Percentiles rank a stretch among this genome's conserved stretches.
These are phyloP conservation scores for Anethum foeniculum DNA, from an alignment of 140 eudicot species.

Conservation along the genomic window DNA sequence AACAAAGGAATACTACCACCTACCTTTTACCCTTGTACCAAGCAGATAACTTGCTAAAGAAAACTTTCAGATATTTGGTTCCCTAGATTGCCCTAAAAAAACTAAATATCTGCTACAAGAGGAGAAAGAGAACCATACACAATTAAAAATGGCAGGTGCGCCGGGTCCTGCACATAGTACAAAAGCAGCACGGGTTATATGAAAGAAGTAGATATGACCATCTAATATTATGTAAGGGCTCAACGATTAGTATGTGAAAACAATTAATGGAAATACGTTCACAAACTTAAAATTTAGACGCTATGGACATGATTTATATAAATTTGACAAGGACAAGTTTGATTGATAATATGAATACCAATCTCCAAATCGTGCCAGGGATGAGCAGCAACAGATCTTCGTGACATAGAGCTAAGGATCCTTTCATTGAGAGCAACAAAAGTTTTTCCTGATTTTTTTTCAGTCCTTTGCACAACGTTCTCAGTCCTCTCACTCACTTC, in stretches of 20 bases:
- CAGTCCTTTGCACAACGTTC: constrained; percentile 15
- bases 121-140: constrained; percentile 45
- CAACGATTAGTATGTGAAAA: neutral
- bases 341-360: constrained; percentile 28
- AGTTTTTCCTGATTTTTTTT: constrained; percentile 26
- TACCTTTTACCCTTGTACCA: neutral
- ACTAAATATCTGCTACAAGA: neutral
- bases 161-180: constrained; percentile 76
- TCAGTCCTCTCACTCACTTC: constrained; percentile 14
- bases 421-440: constrained; percentile 73
- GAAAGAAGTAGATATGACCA: neutral
- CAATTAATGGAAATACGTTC: neutral
- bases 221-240: neutral
- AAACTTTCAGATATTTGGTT: neutral
- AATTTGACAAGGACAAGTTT: neutral
- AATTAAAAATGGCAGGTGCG: constrained; percentile 78
- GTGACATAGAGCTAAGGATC: constrained; percentile 84
- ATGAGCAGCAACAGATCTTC: constrained; percentile 94
- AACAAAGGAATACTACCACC: neutral
- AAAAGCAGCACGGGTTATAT: neutral
- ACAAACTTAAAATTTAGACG: neutral
- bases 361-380: constrained; percentile 99
- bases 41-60: neutral
- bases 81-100: neutral
- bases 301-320: neutral